phyloP scores from a whole-genome alignment of 2,329 filamentous ascomycete species.

The Curvularia verruculosa region DNA sequence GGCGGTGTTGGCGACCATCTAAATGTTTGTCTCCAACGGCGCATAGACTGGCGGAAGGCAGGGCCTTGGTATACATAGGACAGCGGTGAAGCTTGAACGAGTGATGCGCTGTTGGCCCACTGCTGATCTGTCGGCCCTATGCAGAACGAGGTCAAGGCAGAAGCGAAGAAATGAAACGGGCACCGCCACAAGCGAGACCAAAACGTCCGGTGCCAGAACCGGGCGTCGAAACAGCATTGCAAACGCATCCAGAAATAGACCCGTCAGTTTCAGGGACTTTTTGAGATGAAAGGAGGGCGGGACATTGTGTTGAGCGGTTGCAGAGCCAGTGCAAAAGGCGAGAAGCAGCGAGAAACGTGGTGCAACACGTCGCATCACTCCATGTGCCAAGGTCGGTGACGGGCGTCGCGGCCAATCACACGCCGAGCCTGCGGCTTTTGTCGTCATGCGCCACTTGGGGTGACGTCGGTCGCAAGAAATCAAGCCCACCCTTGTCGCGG shows the following conservation, averaged over 20 bases:
- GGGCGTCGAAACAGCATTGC: slow-evolving; percentile 4
- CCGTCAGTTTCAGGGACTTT: slow-evolving; percentile 3
- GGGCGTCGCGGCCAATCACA: slow-evolving; percentile 21
- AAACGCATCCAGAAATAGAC: slow-evolving; percentile 8
- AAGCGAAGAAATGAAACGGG: slow-evolving; percentile 13
- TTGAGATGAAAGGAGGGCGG: slow-evolving; percentile 3
- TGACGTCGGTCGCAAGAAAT: slow-evolving; percentile 15
- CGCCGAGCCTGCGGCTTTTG: slow-evolving; percentile 1
- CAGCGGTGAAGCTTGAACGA: neutral
- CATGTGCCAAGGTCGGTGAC: slow-evolving; percentile 1
- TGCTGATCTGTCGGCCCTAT: slow-evolving; percentile 11
- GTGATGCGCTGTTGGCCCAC: slow-evolving; percentile 1
- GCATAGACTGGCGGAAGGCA: neutral
- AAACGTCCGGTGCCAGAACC: slow-evolving; percentile 11
- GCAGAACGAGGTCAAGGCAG: slow-evolving; percentile 21
- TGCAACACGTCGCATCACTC: slow-evolving; percentile 16
- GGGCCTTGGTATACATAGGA: neutral
- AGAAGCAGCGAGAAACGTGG: slow-evolving; percentile 15
- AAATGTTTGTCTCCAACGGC: neutral
- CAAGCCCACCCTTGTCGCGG: slow-evolving; percentile 18
- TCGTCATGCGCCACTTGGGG: slow-evolving; percentile 25
- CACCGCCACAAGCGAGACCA: slow-evolving; percentile 26
- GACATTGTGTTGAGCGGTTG: neutral
- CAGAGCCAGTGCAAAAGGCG: slow-evolving; percentile 6
- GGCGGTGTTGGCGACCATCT: neutral